Evolutionary conservation across 2,329 filamentous ascomycete species (phyloP).

Genomic region (Didymella pomorum): DNA sequence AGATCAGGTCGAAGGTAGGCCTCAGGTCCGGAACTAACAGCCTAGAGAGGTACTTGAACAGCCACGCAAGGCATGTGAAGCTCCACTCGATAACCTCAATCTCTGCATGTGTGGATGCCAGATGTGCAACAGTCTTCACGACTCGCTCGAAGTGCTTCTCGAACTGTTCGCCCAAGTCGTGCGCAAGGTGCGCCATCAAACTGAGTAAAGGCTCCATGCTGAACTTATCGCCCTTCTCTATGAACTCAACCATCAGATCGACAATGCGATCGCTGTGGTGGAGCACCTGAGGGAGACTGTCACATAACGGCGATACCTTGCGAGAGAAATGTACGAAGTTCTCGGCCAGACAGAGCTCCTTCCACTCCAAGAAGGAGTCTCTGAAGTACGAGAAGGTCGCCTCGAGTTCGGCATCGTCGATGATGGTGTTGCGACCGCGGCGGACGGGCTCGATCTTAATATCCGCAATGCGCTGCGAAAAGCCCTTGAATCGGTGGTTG

Average conservation of each 20-base stretch:
- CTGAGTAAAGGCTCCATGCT: slow-evolving; percentile 86
- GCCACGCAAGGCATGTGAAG: slow-evolving; percentile 90
- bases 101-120: slow-evolving; percentile 79
- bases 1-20: slow-evolving; percentile 83
- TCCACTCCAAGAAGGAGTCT: slow-evolving; percentile 84
- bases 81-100: slow-evolving; percentile 97
- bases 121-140: slow-evolving; percentile 76
- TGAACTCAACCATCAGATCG: slow-evolving; percentile 75
- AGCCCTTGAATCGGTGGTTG: slow-evolving; percentile 89
- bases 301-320: slow-evolving; percentile 78
- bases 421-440: slow-evolving; percentile 82
- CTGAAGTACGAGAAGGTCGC: slow-evolving; percentile 87
- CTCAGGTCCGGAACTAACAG: slow-evolving; percentile 85
- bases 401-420: slow-evolving; percentile 79
- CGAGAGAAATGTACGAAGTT: slow-evolving; percentile 80
- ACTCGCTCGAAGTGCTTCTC: slow-evolving; percentile 85
- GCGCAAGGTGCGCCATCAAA: slow-evolving; percentile 91
- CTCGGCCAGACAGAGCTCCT: slow-evolving; percentile 87
- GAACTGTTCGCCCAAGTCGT: slow-evolving; percentile 86
- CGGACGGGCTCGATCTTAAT: slow-evolving; percentile 94
- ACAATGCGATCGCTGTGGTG: slow-evolving; percentile 90
- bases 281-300: slow-evolving; percentile 89
- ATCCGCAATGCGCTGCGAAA: slow-evolving; percentile 87
- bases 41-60: slow-evolving; percentile 96
- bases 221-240: slow-evolving; percentile 78